Conservation (phyloP, 371 early-diverging fungal genomes). For the Zopfochytrium polystomum region DNA sequence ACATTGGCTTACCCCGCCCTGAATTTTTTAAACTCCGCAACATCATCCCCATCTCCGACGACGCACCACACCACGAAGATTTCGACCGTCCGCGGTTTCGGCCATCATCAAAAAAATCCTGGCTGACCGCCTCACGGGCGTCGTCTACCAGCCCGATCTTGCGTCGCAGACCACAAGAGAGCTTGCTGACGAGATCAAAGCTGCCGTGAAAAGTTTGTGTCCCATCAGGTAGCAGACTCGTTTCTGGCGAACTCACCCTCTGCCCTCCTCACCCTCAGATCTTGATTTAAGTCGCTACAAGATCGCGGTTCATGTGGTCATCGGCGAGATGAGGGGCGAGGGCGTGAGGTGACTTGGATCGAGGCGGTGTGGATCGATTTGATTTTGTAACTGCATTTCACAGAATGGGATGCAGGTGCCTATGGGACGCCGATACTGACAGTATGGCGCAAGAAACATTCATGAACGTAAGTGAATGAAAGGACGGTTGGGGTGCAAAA, state of each 20-base stretch:
- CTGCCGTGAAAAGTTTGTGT: constrained; percentile 55
- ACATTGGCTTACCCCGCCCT: background rate
- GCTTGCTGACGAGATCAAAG: constrained; percentile 65
- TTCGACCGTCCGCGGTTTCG: constrained; percentile 54
- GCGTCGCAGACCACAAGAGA: constrained; percentile 55
- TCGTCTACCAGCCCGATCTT: constrained; percentile 55
- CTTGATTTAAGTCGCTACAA: constrained; percentile 63
- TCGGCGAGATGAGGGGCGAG: constrained; percentile 65
- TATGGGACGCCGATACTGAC: constrained; percentile 71
- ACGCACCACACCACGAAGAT: constrained; percentile 35
- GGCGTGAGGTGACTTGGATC: constrained; percentile 52
- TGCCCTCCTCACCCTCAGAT: constrained; percentile 32
- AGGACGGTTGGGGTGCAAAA: background rate
- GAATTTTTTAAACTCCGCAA: background rate
- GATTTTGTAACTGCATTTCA: background rate
- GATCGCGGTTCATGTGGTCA: constrained; percentile 62
- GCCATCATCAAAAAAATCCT: constrained; percentile 59
- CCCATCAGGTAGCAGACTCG: background rate
- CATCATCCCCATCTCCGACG: background rate
- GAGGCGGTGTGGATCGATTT: background rate
- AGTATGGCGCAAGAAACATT: constrained; percentile 64
- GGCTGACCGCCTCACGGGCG: constrained; percentile 46
- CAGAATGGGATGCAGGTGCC: constrained; percentile 62
- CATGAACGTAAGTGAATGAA: constrained; percentile 53
- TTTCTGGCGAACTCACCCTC: background rate